Evolutionary conservation across 768 basidiomycete genomes (phyloP).

Genomic region (Boletus subcaerulescens): DNA sequence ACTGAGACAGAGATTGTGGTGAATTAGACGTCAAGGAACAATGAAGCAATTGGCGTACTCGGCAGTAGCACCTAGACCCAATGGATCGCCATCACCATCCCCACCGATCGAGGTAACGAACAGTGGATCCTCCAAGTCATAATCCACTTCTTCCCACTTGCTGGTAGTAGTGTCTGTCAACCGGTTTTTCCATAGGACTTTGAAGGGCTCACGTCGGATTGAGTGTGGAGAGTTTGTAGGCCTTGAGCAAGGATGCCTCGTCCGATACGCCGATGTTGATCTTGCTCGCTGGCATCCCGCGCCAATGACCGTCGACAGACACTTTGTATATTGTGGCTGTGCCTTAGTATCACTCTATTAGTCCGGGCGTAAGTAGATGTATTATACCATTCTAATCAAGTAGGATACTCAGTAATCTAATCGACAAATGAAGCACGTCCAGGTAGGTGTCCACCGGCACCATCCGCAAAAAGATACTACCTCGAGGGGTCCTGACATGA

Average conservation of each 20-base stretch:
- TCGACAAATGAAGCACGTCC: conserved; percentile 6
- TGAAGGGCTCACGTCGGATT: conserved; percentile 61
- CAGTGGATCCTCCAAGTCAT: conserved; percentile 75
- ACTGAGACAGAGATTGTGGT: conserved; percentile 33
- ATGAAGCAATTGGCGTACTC: conserved; percentile 43
- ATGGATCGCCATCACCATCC: conserved; percentile 68
- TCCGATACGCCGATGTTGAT: conserved; percentile 65
- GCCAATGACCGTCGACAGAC: neutral
- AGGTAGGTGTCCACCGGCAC: conserved; percentile 5
- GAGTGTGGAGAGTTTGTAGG: conserved; percentile 79
- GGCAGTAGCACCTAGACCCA: conserved; percentile 68
- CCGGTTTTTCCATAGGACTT: neutral
- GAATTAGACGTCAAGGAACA: neutral
- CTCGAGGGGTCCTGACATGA: neutral
- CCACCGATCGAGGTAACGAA: conserved; percentile 58
- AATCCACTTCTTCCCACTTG: conserved; percentile 88
- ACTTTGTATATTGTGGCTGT: conserved; percentile 15
- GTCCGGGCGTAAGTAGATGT: neutral
- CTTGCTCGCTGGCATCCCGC: conserved; percentile 38
- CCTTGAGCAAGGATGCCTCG: conserved; percentile 80
- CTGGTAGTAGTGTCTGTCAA: conserved; percentile 36
- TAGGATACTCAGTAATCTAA: conserved; percentile 6
- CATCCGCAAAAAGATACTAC: neutral
- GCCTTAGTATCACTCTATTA: neutral
- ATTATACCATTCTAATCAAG: neutral